These are phyloP conservation scores for Yarrowia yakushimensis DNA, from an alignment of 805 yeast genomes.

Conservation along the genomic window DNA sequence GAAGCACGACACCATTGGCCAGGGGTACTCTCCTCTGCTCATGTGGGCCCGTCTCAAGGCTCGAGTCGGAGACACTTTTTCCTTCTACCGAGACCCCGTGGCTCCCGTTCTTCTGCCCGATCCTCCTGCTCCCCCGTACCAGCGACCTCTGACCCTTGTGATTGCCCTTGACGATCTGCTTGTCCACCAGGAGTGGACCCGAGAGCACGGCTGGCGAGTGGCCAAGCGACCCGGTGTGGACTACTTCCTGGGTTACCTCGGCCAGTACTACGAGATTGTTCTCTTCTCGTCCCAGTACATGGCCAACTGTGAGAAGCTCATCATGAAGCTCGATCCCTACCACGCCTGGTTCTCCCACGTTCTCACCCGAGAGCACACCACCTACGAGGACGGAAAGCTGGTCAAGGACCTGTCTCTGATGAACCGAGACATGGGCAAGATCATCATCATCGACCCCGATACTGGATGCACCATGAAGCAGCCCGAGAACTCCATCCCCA, in stretches of 20 bases:
- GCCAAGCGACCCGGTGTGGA: slow-evolving; percentile 99
- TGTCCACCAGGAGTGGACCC: slow-evolving; percentile 88
- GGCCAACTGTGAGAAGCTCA: slow-evolving; percentile 79
- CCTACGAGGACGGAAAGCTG: slow-evolving; percentile 81
- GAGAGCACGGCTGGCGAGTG: slow-evolving; percentile 94
- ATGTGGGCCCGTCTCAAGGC: slow-evolving; percentile 67
- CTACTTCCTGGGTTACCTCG: slow-evolving; percentile 88
- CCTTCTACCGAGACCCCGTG: slow-evolving; percentile 88
- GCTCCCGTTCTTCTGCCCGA: slow-evolving; percentile 92
- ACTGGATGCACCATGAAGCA: slow-evolving; percentile 70
- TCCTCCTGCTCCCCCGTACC: slow-evolving; percentile 84
- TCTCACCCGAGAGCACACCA: slow-evolving; percentile 84
- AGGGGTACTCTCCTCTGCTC: slow-evolving; percentile 64
- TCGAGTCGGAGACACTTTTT: slow-evolving; percentile 71
- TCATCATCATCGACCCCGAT: slow-evolving; percentile 74
- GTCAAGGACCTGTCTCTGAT: slow-evolving; percentile 85
- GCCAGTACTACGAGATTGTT: slow-evolving; percentile 95
- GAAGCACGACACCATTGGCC: slow-evolving; percentile 49
- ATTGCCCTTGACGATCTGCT: slow-evolving; percentile 84
- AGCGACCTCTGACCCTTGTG: slow-evolving; percentile 88
- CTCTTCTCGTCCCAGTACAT: slow-evolving; percentile 80
- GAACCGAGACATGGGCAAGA: slow-evolving; percentile 85
- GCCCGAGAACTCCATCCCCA: slow-evolving; percentile 89
- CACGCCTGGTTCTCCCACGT: slow-evolving; percentile 85
- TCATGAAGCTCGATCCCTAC: slow-evolving; percentile 87